Conservation (phyloP, 78 protist species). For the Isochrysis galbana region DNA sequence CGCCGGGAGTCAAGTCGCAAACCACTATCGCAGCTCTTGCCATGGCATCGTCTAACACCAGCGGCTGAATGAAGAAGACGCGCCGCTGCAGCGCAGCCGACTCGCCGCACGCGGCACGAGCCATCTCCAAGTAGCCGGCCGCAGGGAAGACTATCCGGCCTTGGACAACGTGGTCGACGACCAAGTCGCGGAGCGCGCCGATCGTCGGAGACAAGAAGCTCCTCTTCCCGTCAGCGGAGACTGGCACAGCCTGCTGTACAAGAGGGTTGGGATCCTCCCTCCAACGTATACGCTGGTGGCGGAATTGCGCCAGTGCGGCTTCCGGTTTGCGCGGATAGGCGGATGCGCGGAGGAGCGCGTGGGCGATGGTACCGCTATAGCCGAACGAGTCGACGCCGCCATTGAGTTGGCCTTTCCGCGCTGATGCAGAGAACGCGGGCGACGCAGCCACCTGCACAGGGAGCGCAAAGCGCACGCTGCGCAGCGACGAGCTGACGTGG, state of each 20-base stretch:
- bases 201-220: neutral
- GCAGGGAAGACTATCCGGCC: neutral
- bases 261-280: neutral
- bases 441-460: neutral
- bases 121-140: neutral
- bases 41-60: neutral
- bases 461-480: neutral
- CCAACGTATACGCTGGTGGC: neutral
- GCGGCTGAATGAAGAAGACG: neutral
- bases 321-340: neutral
- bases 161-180: neutral
- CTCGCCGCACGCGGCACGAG: neutral
- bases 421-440: too few relatives aligned
- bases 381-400: conserved; percentile 27
- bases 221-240: neutral
- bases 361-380: conserved; percentile 15
- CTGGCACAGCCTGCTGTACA: neutral
- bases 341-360: neutral
- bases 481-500: neutral
- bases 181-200: neutral
- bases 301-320: neutral
- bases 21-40: neutral
- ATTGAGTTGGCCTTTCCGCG: neutral
- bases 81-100: neutral
- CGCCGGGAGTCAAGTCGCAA: neutral